Percentiles rank a stretch among this genome's conserved stretches.
phyloP scores from a whole-genome alignment of 768 basidiomycete genomes.

The Termitomyces sp. region DNA sequence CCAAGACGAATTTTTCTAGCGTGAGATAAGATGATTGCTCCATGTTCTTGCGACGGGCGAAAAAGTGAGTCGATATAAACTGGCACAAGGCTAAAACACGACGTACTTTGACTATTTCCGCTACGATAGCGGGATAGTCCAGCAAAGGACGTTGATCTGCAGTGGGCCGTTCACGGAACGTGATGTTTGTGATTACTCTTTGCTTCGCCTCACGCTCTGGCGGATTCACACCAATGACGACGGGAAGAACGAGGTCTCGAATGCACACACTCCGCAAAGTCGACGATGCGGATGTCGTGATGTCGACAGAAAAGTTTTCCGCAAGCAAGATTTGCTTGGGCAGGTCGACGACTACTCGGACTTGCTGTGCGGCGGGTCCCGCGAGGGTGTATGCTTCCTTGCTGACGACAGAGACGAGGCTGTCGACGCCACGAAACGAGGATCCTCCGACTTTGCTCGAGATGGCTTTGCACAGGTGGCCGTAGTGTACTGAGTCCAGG shows the following conservation, averaged over 20 bases:
- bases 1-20: constrained; percentile 51
- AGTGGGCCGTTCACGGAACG: constrained; percentile 27
- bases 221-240: constrained; percentile 67
- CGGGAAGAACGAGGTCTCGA: constrained; percentile 39
- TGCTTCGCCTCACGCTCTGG: constrained; percentile 65
- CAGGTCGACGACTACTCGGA: constrained; percentile 36
- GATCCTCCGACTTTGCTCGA: constrained; percentile 19
- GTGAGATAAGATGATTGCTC: constrained; percentile 49
- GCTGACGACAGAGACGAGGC: constrained; percentile 29
- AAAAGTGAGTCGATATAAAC: neutral
- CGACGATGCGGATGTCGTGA: constrained; percentile 15
- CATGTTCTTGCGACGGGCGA: constrained; percentile 38
- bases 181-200: constrained; percentile 49
- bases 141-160: constrained; percentile 17
- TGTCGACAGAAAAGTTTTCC: constrained; percentile 32
- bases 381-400: constrained; percentile 31
- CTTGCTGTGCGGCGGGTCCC: constrained; percentile 26
- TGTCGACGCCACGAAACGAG: constrained; percentile 22
- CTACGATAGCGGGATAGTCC: constrained; percentile 32
- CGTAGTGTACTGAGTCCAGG: constrained; percentile 57
- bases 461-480: constrained; percentile 48
- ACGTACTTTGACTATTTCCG: constrained; percentile 28
- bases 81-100: neutral
- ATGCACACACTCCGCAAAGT: constrained; percentile 30
- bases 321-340: constrained; percentile 52